Conservation (phyloP, 495 filamentous ascomycete genomes). For the Penicillium crystallinum region DNA sequence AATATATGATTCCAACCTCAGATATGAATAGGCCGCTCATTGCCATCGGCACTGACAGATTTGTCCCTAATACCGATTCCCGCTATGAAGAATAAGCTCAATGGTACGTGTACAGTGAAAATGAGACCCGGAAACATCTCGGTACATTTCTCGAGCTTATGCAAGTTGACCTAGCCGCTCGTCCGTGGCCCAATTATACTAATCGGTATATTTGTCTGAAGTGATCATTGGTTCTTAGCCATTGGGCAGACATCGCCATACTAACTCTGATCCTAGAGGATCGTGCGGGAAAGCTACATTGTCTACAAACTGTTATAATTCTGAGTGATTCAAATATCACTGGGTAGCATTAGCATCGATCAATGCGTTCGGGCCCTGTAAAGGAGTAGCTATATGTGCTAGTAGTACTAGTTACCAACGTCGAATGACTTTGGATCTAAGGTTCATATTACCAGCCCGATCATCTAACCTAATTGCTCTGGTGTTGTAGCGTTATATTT, state of each 20-base stretch:
- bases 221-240: no score
- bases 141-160: background rate
- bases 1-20: no score
- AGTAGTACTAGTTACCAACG: background rate
- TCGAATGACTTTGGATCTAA: background rate
- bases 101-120: background rate
- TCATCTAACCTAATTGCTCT: background rate
- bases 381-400: no score
- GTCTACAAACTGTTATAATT: no score
- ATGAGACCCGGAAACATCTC: background rate
- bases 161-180: background rate
- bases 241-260: no score
- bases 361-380: no score
- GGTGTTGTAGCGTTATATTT: no score
- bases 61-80: background rate
- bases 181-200: background rate
- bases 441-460: background rate
- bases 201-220: background rate
- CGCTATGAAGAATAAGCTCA: background rate
- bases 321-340: no score
- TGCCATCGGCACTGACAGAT: background rate
- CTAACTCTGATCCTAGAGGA: no score
- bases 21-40: background rate
- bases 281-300: no score
- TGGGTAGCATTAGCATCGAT: no score